Base-by-base conservation (phyloP, 257 asterid genomes). In the Lycium barbarum region DNA sequence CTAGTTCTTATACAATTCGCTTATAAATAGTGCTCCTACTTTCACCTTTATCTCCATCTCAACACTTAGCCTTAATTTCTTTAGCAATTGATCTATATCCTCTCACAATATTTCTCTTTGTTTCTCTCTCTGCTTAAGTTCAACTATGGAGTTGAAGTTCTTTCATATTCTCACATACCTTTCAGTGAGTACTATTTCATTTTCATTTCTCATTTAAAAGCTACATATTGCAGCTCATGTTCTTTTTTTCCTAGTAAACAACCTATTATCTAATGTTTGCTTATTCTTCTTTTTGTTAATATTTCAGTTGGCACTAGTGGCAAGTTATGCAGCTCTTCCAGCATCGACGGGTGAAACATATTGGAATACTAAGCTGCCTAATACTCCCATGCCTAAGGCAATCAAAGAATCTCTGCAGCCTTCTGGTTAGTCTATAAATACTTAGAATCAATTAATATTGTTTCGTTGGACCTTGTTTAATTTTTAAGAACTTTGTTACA, bases 341-440 rank as follows among this genome's bases (percentile, higher is more conserved):
- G 53, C 96, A 26, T 76, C 81, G 18, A 33, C 53, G 11, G 53
- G 26, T 57, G 68, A 33, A 10, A n/a, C 54, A 7, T 95, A 93
- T 83, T 96, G 99, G 99, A 89, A 88, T 15, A 84, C 95, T 18
- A 85, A 88, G 91, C 87, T 96, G 68, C 96, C 98, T 63, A 90
- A 93, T 58, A 87, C 96, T 84, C 91, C 93, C 51, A 93, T 96
- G 92, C 98, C 99, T 11, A 87, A 89, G 81, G 86, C 93, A 68
- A 86, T 96, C 6, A 88, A 90, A 87, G 93, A 93, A 84, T 92
- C 93, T 49, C 80, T 93, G 6, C 88, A 86, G 40, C 85, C 85
- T 26, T 15, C 91, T 49, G 86, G 92, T 90, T 13, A 1, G 83
- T 79, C 61, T 17, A 22, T 55, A 43, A n/a, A n/a, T 81, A 6